These are phyloP conservation scores for Gossypium stocksii DNA, from an alignment of 345 rosid genomes.

Conservation along the genomic window DNA sequence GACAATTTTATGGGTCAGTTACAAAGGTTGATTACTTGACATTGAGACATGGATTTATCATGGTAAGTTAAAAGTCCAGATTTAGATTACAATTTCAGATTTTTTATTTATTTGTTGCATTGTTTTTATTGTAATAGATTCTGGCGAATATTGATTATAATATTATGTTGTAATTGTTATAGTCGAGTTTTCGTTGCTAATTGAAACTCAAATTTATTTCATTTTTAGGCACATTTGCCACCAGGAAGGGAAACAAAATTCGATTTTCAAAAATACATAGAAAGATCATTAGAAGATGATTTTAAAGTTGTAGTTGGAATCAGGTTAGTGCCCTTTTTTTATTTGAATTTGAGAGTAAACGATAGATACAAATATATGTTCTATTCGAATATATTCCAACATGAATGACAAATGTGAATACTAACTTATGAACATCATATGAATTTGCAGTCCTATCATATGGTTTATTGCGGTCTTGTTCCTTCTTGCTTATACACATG, in stretches of 20 bases:
- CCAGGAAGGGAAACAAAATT: conserved; percentile 60
- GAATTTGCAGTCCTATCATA: conserved; percentile 56
- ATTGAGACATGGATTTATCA: conserved; percentile 86
- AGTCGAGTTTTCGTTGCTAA: neutral
- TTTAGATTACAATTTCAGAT: neutral
- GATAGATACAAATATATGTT: too few relatives aligned
- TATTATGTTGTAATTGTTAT: neutral
- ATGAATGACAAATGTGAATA: too few relatives aligned
- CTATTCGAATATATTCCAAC: neutral
- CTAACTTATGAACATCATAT: neutral
- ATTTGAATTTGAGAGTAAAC: neutral
- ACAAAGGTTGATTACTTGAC: conserved; percentile 80
- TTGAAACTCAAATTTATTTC: neutral
- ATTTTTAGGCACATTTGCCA: conserved; percentile 81
- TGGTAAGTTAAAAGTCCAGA: conserved; percentile 32
- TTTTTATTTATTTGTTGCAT: too few relatives aligned
- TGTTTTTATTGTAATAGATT: neutral
- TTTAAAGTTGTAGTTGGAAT: conserved; percentile 87
- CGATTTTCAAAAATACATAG: conserved; percentile 75
- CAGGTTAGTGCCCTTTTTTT: conserved; percentile 30
- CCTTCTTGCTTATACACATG: conserved; percentile 72
- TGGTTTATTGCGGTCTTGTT: conserved; percentile 73
- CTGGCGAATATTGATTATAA: too few relatives aligned
- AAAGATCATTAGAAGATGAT: conserved; percentile 85
- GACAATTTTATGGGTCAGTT: conserved; percentile 85